Evolutionary conservation across 2,329 filamentous ascomycete species (phyloP).

Genomic region (Trichothecium sympodiale): DNA sequence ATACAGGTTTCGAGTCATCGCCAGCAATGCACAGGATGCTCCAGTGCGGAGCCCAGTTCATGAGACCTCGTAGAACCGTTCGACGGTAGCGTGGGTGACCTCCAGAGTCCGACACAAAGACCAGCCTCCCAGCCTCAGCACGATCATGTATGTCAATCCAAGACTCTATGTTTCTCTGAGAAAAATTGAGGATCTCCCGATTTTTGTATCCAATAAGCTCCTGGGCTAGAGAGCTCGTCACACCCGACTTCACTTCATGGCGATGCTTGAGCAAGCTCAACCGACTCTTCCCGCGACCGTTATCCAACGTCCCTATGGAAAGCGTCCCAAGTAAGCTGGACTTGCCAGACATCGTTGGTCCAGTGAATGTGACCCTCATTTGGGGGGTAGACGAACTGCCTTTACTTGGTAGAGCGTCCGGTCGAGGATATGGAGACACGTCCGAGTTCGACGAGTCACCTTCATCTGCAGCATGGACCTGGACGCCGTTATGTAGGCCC

Average conservation of each 20-base stretch:
- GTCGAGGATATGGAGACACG: background rate
- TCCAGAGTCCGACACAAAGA: conserved; percentile 85
- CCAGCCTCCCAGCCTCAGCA: conserved; percentile 61
- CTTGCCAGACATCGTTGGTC: conserved; percentile 85
- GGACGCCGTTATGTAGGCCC: conserved; percentile 19
- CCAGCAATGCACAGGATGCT: conserved; percentile 79
- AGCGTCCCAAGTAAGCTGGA: conserved; percentile 82
- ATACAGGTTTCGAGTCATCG: conserved; percentile 48
- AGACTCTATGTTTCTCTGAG: conserved; percentile 73
- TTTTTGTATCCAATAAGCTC: conserved; percentile 78
- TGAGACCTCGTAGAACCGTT: conserved; percentile 78
- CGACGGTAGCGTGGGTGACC: conserved; percentile 82
- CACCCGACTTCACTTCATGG: conserved; percentile 82
- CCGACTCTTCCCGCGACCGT: conserved; percentile 82
- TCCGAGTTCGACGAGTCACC: background rate
- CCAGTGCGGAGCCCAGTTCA: conserved; percentile 96
- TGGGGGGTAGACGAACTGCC: conserved; percentile 55
- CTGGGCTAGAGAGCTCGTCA: conserved; percentile 90
- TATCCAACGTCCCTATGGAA: conserved; percentile 79
- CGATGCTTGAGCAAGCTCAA: conserved; percentile 82
- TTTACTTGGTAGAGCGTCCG: conserved; percentile 20
- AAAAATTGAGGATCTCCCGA: conserved; percentile 64
- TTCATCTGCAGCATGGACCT: conserved; percentile 1
- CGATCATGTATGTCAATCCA: conserved; percentile 91
- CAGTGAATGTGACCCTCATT: conserved; percentile 75